phyloP scores from a whole-genome alignment of 73 alveolate species.

The Paramecium pentaurelia region DNA sequence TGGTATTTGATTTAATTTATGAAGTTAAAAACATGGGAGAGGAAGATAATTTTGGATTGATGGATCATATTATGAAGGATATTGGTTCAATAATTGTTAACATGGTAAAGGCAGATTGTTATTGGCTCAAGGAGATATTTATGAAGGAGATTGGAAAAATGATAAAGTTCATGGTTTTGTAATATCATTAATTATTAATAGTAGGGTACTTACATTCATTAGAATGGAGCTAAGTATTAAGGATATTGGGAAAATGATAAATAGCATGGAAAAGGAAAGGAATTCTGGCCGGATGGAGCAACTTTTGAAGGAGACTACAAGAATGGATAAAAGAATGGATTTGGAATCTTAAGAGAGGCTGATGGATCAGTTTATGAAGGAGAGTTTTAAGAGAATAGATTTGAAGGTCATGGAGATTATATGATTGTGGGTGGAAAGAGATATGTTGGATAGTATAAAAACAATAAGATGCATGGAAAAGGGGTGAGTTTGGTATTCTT shows the following conservation, averaged over 20 bases:
- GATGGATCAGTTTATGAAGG: constrained; percentile 65
- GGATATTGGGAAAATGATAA: constrained; percentile 65
- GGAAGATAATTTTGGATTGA: constrained; percentile 74
- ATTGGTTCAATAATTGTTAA: constrained; percentile 58
- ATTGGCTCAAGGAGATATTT: constrained; percentile 60
- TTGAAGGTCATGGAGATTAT: constrained; percentile 63
- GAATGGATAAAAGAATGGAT: constrained; percentile 59
- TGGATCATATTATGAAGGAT: constrained; percentile 66
- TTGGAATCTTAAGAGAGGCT: constrained; percentile 59
- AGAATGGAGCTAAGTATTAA: constrained; percentile 60
- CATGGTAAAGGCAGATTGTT: constrained; percentile 65
- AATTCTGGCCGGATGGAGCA: constrained; percentile 68
- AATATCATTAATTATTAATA: not conserved
- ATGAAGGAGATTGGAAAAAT: constrained; percentile 69
- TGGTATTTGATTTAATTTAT: not conserved
- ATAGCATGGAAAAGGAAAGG: constrained; percentile 62
- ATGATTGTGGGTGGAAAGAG: constrained; percentile 56
- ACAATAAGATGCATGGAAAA: constrained; percentile 68
- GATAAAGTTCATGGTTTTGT: constrained; percentile 73
- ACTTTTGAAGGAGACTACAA: constrained; percentile 64
- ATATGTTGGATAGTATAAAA: constrained; percentile 59
- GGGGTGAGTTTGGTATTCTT: not conserved
- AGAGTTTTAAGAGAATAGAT: constrained; percentile 50
- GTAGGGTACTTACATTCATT: constrained; percentile 54
- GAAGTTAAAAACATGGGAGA: constrained; percentile 68